phyloP scores from a whole-genome alignment of 768 basidiomycete species.

The Crassisporium funariophilum region DNA sequence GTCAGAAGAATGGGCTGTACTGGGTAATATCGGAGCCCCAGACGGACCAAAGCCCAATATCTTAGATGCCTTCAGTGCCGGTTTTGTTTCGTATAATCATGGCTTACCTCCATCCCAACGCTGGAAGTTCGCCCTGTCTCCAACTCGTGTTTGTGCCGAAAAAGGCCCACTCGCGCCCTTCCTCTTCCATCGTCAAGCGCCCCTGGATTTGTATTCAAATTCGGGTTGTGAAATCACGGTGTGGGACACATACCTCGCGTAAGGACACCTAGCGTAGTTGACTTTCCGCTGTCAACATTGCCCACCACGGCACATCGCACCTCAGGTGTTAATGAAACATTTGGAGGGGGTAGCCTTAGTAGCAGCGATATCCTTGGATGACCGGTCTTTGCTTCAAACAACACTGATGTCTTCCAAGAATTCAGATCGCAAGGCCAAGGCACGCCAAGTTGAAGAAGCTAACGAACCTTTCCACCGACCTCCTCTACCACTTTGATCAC shows the following conservation, averaged over 20 bases:
- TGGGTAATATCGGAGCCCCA: slow-evolving; percentile 80
- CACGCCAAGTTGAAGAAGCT: background rate
- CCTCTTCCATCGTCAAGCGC: slow-evolving; percentile 82
- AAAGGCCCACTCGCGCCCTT: slow-evolving; percentile 82
- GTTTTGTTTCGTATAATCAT: slow-evolving; percentile 1
- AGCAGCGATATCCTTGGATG: slow-evolving; percentile 63
- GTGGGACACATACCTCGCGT: slow-evolving; percentile 68
- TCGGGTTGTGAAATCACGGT: background rate
- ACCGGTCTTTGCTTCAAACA: slow-evolving; percentile 48
- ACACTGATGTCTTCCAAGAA: slow-evolving; percentile 50
- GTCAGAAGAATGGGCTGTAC: slow-evolving; percentile 55
- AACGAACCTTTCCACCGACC: slow-evolving; percentile 73
- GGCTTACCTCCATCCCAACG: slow-evolving; percentile 91
- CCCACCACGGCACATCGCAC: slow-evolving; percentile 96
- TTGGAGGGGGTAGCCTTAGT: slow-evolving; percentile 74
- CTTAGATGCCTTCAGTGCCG: slow-evolving; percentile 36
- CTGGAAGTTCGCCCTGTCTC: slow-evolving; percentile 95
- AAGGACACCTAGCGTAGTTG: slow-evolving; percentile 90
- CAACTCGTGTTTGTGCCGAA: slow-evolving; percentile 96
- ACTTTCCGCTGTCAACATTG: slow-evolving; percentile 94
- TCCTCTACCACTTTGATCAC: slow-evolving; percentile 64
- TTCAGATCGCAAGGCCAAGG: background rate
- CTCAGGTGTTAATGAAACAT: slow-evolving; percentile 80
- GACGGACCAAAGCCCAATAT: slow-evolving; percentile 85
- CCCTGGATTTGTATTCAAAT: slow-evolving; percentile 38